Base-by-base conservation (phyloP, 306 rosid species). In the Gleditsia sinensis region DNA sequence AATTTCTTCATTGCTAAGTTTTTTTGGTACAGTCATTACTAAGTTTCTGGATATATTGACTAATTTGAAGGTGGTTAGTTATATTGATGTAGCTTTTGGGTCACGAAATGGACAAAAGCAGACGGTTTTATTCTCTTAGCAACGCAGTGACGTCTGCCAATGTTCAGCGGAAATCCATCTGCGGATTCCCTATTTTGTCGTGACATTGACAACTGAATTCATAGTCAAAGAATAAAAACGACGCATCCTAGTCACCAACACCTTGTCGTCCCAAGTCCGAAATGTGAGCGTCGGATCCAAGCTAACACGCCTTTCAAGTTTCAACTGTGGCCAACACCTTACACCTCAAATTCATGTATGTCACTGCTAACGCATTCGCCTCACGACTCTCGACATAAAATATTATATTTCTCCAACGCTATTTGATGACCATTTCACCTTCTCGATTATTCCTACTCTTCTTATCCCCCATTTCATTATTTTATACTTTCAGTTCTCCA, bases 331-430 rank as follows among this genome's bases (percentile, higher is more conserved):
- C n/a, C n/a, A n/a, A n/a, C n/a, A n/a, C n/a, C n/a, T n/a, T n/a
- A n/a, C n/a, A n/a, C n/a, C n/a, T n/a, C n/a, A n/a, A n/a, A n/a
- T n/a, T 25, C 65, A 19, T 7, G 24, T 33, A 11, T 36, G 3
- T 32, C 11, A n/a, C 58, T 67, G 66, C 69, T 78, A 25, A 78
- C 13, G 80, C 30, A 5, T 62, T 78, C 68, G 75, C 27, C 74
- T 48, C 59, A 75, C 0, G 3, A 6, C 3, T 0, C 20, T 1
- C 4, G 27, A 16, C 42, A 28, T 24, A 20, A 28, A 6, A 45
- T n/a, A 46, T 0, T 16, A 60, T 74, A 23, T 23, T 33, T 69
- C 40, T 39, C 37, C 2, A n/a, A 57, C 20, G 30, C 7, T 34
- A 9, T 17, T 33, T 60, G 32, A 7, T 64, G 82, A 80, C 77